Evolutionary conservation across 345 rosid genomes (phyloP), one percentile per base, ranked within the genome.

Genomic region (Brassica incana): DNA sequence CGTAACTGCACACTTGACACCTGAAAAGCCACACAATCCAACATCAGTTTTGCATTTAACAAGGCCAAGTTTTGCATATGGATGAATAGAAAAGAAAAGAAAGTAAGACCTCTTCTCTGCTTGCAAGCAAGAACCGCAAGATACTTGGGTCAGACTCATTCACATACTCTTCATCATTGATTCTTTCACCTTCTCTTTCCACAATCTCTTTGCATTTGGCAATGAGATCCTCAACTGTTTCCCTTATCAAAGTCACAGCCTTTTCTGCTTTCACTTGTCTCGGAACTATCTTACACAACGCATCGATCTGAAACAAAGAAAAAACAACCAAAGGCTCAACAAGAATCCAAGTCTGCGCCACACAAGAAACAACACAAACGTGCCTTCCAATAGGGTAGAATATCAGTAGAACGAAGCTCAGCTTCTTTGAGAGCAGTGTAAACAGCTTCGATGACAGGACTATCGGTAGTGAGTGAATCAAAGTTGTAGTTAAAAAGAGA

Each of bases 371-470:
- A 62, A 18, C 14, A 78, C 43, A 63, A 65, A 78, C 90, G 77
- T 78, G 78, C 98, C 97, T 95, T 92, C 99, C 99, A 95, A 75
- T 95, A 92, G 0, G 99, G 99, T 72, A 95, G 70, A 73, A 95
- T 75, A 86, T 95, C 99, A 11, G 97, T 95, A 62, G 97, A 88
- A 16, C 99, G 93, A 81, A 88, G 88, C 86, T 92, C 99, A 8
- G 99, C 99, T 81, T 95, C 97, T 86, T 92, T 92, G 38, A 92
- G 81, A 64, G 99, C 90, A 81, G 95, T 90, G 77, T 95, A 95
- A 73, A 95, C 95, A 23, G 97, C 94, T 78, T 89, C 97, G 14
- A 95, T 95, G 5, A 95, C 94, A 2, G 97, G 99, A 71, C 95
- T 94, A 80, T 95, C 91, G 2, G 94, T 36, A 58, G 88, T 84